Base-by-base conservation (phyloP, 2,329 filamentous ascomycete species). In the Bipolaris sorokiniana region DNA sequence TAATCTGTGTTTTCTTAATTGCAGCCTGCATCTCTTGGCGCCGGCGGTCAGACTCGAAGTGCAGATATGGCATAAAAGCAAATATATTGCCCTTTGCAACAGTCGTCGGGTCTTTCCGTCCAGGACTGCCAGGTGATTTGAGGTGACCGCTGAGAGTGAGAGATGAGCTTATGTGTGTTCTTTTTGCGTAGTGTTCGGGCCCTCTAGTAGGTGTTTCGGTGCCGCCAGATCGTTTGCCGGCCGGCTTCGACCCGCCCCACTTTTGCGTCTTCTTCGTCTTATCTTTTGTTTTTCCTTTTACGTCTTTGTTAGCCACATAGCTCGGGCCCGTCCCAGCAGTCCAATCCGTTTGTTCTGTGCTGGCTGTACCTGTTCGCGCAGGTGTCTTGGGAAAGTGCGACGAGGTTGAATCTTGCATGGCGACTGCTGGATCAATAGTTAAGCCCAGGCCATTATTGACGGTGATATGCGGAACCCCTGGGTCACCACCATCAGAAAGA, bases 1-100 rank as follows among this genome's bases (percentile, higher is more conserved):
- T 44, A 13, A 48, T 48, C 31, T 74, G 66, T 54, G 68, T 77
- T 64, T 48, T 74, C 26, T 77, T 71, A 36, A 84, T 86, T 2
- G 83, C 81, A 16, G 81, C 75, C 51, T 83, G 83, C 86, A 89
- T 87, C 62, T 82, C 80, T 49, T 78, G 76, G 9, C 84, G 78
- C 15, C 80, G 76, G 46, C 81, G 76, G 45, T 86, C 80, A 0
- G 85, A 86, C 65, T 89, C 86, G 48, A 87, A 88, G 66, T 88
- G 86, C 3, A 89, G 74, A 64, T 87, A 89, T 0, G 86, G 86
- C 84, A 88, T 87, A 75, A 86, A 83, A 58, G 81, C 61, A 69
- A 76, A 72, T 56, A 81, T 63, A 65, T 78, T 74, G 48, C 69
- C 61, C 59, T 74, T 68, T 26, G 72, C 58, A 48, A 69, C 54